phyloP scores from a whole-genome alignment of 1,139 yeast genomes.

The Yamadazyma jaroonii region DNA sequence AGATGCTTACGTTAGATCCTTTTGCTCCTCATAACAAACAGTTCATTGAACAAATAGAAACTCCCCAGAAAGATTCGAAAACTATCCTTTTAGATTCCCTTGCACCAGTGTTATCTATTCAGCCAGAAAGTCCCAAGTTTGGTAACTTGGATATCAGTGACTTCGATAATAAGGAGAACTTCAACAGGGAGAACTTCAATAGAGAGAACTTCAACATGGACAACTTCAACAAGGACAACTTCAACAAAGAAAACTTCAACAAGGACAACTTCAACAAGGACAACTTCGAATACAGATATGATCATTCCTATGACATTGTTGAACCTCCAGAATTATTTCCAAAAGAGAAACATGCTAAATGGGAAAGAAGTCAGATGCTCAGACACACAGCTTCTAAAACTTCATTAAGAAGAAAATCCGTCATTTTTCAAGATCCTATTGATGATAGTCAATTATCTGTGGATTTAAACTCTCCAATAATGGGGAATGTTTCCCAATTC shows the following conservation, averaged over 20 bases:
- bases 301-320: conserved; percentile 13
- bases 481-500: conserved; percentile 6
- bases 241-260: neutral
- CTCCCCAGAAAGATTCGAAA: neutral
- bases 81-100: neutral
- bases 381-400: conserved; percentile 16
- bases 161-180: neutral
- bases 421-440: neutral
- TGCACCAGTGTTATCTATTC: neutral
- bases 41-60: neutral
- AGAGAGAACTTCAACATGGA: too few relatives aligned
- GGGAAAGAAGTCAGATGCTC: conserved; percentile 23
- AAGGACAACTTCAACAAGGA: neutral
- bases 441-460: neutral
- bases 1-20: conserved; percentile 2
- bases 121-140: neutral
- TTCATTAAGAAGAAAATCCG: conserved; percentile 6
- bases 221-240: neutral
- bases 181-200: neutral
- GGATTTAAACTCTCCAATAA: neutral
- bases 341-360: conserved; percentile 15
- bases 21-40: neutral
- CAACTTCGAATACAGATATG: conserved; percentile 5
- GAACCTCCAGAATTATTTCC: conserved; percentile 14
- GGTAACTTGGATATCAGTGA: neutral